Evolutionary conservation across 2,329 filamentous ascomycete genomes (phyloP).

Genomic region (Xenosphaeropsis pyriputrescens): DNA sequence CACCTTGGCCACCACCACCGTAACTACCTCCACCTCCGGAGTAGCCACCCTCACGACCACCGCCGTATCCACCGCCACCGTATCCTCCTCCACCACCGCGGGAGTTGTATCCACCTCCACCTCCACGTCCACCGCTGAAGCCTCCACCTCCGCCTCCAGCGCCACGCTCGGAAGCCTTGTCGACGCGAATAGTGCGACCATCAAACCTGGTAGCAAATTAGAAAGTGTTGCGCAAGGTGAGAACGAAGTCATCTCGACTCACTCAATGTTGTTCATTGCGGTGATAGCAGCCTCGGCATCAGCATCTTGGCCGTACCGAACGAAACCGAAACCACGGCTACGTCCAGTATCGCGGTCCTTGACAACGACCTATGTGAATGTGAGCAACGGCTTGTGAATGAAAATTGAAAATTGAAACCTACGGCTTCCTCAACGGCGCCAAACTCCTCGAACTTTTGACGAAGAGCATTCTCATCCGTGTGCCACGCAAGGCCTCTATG

Average conservation of each 20-base stretch:
- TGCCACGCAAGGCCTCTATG: slow-evolving; percentile 92
- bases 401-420: slow-evolving; percentile 27
- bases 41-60: slow-evolving; percentile 12
- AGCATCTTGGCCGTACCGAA: slow-evolving; percentile 66
- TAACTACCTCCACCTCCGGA: slow-evolving; percentile 12
- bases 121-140: slow-evolving; percentile 25
- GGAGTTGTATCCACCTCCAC: slow-evolving; percentile 19
- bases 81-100: slow-evolving; percentile 5
- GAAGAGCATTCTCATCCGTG: slow-evolving; percentile 78
- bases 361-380: slow-evolving; percentile 62
- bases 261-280: slow-evolving; percentile 84
- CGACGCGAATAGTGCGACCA: slow-evolving; percentile 84
- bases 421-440: slow-evolving; percentile 90
- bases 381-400: slow-evolving; percentile 7
- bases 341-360: slow-evolving; percentile 95
- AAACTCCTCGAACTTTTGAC: slow-evolving; percentile 85
- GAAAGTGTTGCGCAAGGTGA: too few relatives aligned
- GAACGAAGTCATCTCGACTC: slow-evolving; percentile 21
- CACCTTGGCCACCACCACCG: slow-evolving; percentile 15
- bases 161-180: slow-evolving; percentile 79
- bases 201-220: slow-evolving; percentile 52
- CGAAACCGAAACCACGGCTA: slow-evolving; percentile 95
- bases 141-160: slow-evolving; percentile 41
- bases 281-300: slow-evolving; percentile 67
- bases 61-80: slow-evolving; percentile 5